Percentiles rank a stretch among this genome's conserved stretches.
Conservation (phyloP, 192 early-diverging fungal species). For the Coemansia interrupta region DNA sequence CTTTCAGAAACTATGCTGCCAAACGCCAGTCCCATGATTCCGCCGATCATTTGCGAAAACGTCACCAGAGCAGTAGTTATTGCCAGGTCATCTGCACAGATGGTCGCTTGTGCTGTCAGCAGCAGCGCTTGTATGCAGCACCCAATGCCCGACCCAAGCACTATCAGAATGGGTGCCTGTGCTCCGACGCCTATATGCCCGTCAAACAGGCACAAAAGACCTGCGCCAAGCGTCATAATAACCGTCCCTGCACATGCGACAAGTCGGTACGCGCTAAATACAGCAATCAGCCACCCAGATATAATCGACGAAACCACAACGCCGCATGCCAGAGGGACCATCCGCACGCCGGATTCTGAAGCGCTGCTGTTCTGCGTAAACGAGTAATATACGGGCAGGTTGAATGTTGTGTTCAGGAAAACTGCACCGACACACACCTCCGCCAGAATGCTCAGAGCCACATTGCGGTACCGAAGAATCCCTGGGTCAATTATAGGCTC, state of each 20-base stretch:
- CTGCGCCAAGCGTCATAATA: slow-evolving; percentile 44
- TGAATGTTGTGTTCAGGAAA: slow-evolving; percentile 49
- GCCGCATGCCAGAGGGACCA: slow-evolving; percentile 46
- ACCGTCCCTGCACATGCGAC: slow-evolving; percentile 35
- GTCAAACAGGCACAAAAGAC: slow-evolving; percentile 40
- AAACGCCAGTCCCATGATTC: slow-evolving; percentile 50
- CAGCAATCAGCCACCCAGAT: slow-evolving; percentile 44
- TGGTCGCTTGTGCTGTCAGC: slow-evolving; percentile 45
- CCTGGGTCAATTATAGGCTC: slow-evolving; percentile 78
- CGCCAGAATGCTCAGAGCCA: slow-evolving; percentile 39
- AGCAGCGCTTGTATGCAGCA: slow-evolving; percentile 47
- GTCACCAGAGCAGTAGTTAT: slow-evolving; percentile 47
- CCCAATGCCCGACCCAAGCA: slow-evolving; percentile 50
- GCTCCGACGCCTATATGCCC: slow-evolving; percentile 31
- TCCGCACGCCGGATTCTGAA: slow-evolving; percentile 40
- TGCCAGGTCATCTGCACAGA: slow-evolving; percentile 33
- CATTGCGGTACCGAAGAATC: slow-evolving; percentile 61
- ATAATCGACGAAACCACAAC: slow-evolving; percentile 39
- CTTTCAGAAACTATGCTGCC: slow-evolving; percentile 47
- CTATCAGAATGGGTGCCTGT: slow-evolving; percentile 37
- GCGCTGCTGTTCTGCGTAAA: slow-evolving; percentile 48
- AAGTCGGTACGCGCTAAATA: slow-evolving; percentile 36
- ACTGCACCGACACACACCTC: slow-evolving; percentile 50
- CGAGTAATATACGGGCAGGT: slow-evolving; percentile 51
- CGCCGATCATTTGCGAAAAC: slow-evolving; percentile 51